These are phyloP conservation scores for Paecilomyces formosus DNA, from an alignment of 2,329 filamentous ascomycete species.

Conservation along the genomic window DNA sequence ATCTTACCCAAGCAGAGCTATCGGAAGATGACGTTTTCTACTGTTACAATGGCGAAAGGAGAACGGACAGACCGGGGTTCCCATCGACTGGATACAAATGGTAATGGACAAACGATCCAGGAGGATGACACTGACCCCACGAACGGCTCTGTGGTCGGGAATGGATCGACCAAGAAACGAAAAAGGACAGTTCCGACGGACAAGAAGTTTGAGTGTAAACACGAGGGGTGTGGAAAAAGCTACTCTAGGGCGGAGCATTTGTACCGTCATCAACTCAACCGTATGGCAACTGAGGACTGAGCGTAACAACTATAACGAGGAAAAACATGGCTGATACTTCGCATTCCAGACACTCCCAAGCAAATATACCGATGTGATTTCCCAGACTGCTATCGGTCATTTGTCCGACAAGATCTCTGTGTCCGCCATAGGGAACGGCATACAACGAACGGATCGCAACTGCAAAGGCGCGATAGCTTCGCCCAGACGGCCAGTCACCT, in stretches of 20 bases:
- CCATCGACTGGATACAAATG: slow-evolving; percentile 6
- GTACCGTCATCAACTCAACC: slow-evolving; percentile 93
- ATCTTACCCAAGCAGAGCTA: neutral
- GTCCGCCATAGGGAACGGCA: slow-evolving; percentile 77
- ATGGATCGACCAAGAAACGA: slow-evolving; percentile 29
- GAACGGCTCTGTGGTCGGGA: slow-evolving; percentile 10
- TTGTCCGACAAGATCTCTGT: slow-evolving; percentile 88
- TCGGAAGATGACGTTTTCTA: slow-evolving; percentile 13
- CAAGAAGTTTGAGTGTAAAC: slow-evolving; percentile 67
- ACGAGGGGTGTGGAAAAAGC: slow-evolving; percentile 85
- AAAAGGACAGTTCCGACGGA: slow-evolving; percentile 34
- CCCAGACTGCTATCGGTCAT: slow-evolving; percentile 79
- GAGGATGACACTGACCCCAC: slow-evolving; percentile 10
- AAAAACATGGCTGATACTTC: slow-evolving; percentile 5
- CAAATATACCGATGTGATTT: slow-evolving; percentile 93
- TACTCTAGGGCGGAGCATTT: slow-evolving; percentile 95
- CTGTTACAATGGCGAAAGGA: slow-evolving; percentile 13
- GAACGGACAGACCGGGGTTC: slow-evolving; percentile 6
- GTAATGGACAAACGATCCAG: slow-evolving; percentile 9
- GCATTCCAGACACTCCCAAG: slow-evolving; percentile 69
- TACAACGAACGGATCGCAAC: slow-evolving; percentile 53
- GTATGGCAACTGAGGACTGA: slow-evolving; percentile 41
- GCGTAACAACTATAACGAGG: neutral
- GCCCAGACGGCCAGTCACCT: slow-evolving; percentile 22
- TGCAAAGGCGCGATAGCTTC: slow-evolving; percentile 43